phyloP scores from a whole-genome alignment of 2,329 filamentous ascomycete species.

The Tolypocladium amazonense region DNA sequence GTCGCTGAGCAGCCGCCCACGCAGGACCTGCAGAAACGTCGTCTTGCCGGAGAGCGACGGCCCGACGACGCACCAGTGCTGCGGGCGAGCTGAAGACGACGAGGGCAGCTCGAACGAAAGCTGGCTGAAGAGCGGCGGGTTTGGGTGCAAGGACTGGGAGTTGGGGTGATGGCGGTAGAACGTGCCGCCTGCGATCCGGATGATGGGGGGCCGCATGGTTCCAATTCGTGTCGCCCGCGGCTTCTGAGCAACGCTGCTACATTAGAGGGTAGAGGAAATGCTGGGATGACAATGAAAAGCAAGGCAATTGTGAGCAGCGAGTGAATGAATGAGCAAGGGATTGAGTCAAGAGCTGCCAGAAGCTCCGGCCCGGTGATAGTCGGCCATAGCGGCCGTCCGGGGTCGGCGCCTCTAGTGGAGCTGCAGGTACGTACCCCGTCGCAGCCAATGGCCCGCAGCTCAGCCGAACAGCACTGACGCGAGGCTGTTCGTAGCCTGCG shows the following conservation, averaged over 20 bases:
- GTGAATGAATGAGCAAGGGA: background rate
- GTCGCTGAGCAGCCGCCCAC: constrained; percentile 63
- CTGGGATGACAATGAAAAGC: too few species aligned
- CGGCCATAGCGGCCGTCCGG: background rate
- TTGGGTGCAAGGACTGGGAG: constrained; percentile 36
- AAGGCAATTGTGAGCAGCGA: background rate
- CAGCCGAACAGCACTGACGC: constrained; percentile 7
- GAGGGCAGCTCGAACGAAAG: constrained; percentile 62
- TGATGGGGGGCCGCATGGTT: constrained; percentile 40
- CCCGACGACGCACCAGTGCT: constrained; percentile 79
- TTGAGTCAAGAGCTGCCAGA: background rate
- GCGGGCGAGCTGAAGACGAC: constrained; percentile 32
- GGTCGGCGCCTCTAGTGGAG: constrained; percentile 4
- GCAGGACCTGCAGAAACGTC: constrained; percentile 68
- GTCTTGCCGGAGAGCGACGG: constrained; percentile 72
- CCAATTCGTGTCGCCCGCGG: background rate
- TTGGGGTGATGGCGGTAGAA: constrained; percentile 71
- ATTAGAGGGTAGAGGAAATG: background rate
- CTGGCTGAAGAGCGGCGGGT: constrained; percentile 63
- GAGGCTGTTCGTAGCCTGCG: constrained; percentile 17
- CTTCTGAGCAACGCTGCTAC: background rate
- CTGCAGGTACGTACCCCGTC: background rate
- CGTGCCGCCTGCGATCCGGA: constrained; percentile 66
- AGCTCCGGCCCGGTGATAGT: background rate
- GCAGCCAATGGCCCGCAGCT: background rate